phyloP scores from a whole-genome alignment of 192 early-diverging fungal genomes.

The Funneliformis mosseae region DNA sequence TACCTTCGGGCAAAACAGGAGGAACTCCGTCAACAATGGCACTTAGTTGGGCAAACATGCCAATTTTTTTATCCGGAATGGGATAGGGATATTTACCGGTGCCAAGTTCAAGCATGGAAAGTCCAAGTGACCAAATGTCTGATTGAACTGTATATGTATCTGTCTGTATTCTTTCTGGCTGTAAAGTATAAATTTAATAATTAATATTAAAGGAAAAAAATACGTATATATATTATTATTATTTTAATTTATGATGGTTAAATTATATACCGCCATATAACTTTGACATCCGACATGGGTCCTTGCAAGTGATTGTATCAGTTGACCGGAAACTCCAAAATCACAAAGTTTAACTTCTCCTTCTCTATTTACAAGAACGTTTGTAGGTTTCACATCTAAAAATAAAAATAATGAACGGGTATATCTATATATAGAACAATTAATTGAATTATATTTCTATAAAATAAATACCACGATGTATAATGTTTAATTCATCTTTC shows the following conservation, averaged over 20 bases:
- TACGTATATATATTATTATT: neutral
- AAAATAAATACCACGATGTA: slow-evolving; percentile 69
- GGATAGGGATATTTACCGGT: slow-evolving; percentile 82
- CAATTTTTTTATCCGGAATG: slow-evolving; percentile 52
- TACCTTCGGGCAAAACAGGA: slow-evolving; percentile 67
- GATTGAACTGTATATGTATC: slow-evolving; percentile 82
- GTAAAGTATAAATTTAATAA: slow-evolving; percentile 22
- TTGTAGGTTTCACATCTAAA: slow-evolving; percentile 93
- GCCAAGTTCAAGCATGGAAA: slow-evolving; percentile 85
- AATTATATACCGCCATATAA: slow-evolving; percentile 80
- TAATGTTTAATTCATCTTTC: slow-evolving; percentile 85
- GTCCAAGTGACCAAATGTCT: slow-evolving; percentile 93
- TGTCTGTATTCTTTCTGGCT: slow-evolving; percentile 86
- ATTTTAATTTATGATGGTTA: slow-evolving; percentile 12
- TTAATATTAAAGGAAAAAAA: neutral
- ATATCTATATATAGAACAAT: neutral
- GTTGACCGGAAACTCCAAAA: slow-evolving; percentile 93
- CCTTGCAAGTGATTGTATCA: slow-evolving; percentile 86
- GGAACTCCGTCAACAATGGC: slow-evolving; percentile 83
- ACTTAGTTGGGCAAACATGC: slow-evolving; percentile 84
- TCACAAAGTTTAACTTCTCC: slow-evolving; percentile 96
- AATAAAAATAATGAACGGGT: neutral
- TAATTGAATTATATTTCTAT: neutral
- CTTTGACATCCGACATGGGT: slow-evolving; percentile 93
- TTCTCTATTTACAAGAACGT: slow-evolving; percentile 81